phyloP scores from a whole-genome alignment of 176 grass and related monocot genomes.

The Juncus inflexus region DNA sequence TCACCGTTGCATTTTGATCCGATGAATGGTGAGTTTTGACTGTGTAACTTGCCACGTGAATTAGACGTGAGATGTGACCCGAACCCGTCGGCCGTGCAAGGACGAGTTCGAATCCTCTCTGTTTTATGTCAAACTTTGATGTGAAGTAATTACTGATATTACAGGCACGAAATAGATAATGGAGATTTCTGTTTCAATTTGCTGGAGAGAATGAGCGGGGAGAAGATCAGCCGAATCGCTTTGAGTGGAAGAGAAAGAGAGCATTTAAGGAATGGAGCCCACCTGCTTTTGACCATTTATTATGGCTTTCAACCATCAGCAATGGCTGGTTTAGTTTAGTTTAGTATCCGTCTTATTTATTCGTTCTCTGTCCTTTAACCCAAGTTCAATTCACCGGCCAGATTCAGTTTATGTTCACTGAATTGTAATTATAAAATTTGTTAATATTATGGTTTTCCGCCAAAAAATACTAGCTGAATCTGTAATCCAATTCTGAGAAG shows the following conservation, averaged over 20 bases:
- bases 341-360: background rate
- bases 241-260: slow-evolving; percentile 55
- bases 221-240: slow-evolving; percentile 24
- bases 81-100: slow-evolving; percentile 20
- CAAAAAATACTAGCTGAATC: too few species aligned
- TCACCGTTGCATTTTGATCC: background rate
- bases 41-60: background rate
- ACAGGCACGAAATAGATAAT: background rate
- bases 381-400: too few species aligned
- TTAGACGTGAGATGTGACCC: slow-evolving; percentile 4
- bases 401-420: background rate
- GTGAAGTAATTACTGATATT: too few species aligned
- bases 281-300: slow-evolving; percentile 47
- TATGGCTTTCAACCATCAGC: background rate
- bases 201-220: background rate
- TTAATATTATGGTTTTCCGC: too few species aligned
- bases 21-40: slow-evolving; percentile 1
- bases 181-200: background rate
- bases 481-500: too few species aligned
- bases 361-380: too few species aligned
- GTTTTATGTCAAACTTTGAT: background rate
- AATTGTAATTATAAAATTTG: too few species aligned
- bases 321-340: background rate
- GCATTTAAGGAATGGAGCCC: slow-evolving; percentile 21
- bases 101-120: slow-evolving; percentile 4